Base-by-base conservation (phyloP, 2,329 filamentous ascomycete species). In the Fusarium brachygibbosum region DNA sequence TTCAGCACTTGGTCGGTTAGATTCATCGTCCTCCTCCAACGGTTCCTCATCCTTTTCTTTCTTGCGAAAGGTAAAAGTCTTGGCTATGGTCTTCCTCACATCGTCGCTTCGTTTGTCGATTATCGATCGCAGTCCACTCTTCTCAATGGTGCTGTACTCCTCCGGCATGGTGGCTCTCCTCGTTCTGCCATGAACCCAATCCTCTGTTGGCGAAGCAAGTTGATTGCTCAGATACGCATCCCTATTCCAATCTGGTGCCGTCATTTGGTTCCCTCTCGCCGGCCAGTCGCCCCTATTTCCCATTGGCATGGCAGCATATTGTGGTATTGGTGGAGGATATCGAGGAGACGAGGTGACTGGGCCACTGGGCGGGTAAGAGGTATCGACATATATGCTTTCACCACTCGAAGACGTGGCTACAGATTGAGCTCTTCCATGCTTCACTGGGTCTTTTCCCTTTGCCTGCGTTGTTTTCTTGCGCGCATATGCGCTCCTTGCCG, bases 91-190 rank as follows among this genome's bases (percentile, higher is more conserved):
- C 46, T 83, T 84, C 37, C 86, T 79, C 21, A 88, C 82, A 25
- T 80, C 82, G n/a, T 87, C 85, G 69, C 86, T 88, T 70, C 81
- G 86, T 76, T 84, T 86, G 67, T 88, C 86, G 48, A 88, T 77
- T 23, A 80, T 81, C 44, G 78, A 83, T 45, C 86, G 80, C 49
- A 88, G 78, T 0, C 84, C 84, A 3, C 85, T 87, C 69, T 84
- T 85, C 70, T 87, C 86, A 50, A 88, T 87, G 9, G 82, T 84
- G 2, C 84, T 85, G 2, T 84, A 80, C 41, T 87, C 84, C 29
- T 86, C 84, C 0, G 54, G 58, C 67, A 84, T 75, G 12, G 80
- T 80, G 0, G 82, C 80, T 40, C 81, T 81, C 52, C 83, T 77
- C 1, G 79, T 78, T 13, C 82, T 79, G 4, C 79, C 80, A 49